Base-by-base conservation (phyloP, 805 yeast species). In the Metschnikowia proteae region DNA sequence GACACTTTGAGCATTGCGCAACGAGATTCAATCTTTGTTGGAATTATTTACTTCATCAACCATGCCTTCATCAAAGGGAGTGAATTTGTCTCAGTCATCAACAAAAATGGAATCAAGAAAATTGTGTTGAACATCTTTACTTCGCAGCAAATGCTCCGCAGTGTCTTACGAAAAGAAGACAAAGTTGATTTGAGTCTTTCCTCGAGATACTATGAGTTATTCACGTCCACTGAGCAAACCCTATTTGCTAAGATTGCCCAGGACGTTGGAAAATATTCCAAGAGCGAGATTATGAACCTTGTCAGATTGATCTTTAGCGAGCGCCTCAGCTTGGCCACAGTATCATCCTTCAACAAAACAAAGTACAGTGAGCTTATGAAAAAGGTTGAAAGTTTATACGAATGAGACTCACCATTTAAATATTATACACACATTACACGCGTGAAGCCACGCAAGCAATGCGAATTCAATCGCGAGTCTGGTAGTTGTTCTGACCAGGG, bases 131-230 rank as follows among this genome's bases (percentile, higher is more conserved):
- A 85, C 60, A 79, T 86, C 22, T 71, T 81, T 45, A 82, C 85
- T 0, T 64, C 85, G 38, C 89, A 83, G 65, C 91, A 85, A 61
- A 79, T 82, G 77, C 72, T 86, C 48, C 74, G 86, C 50, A 80
- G 79, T 50, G 73, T 84, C 31, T 74, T 79, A 60, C 60, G 64
- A 25, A 71, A 73, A 50, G 81, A 84, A 0, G 76, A 75, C 34
- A 70, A 69, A 17, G 80, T 83, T 10, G 77, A 81, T 51, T 83
- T 84, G 58, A 61, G 73, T 25, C 65, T 71, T 27, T 74, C 86
- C 1, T 67, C 82, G 3, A 60, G 68, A 11, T 86, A 81, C 67
- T 86, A 78, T 61, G 82, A 81, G 44, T 57, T 79, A 55, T 76
- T 81, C 62, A 77, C 80, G 25, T 60, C 64, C 52, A 73, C 75